These are phyloP conservation scores for Candida tropicalis DNA, from an alignment of 1,139 yeast species.

Conservation along the genomic window DNA sequence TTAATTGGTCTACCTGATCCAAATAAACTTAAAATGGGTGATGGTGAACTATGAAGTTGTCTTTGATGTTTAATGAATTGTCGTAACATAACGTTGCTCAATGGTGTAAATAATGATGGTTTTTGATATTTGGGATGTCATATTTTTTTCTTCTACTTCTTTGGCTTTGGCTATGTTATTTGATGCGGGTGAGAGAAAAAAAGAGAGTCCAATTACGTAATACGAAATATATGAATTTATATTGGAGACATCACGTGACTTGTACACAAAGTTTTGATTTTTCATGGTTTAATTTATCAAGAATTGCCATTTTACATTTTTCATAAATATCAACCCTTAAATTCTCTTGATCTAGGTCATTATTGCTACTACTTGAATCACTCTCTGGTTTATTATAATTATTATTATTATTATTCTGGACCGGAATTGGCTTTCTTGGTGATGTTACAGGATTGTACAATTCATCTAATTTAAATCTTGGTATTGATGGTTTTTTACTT, in stretches of 20 bases:
- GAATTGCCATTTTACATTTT: conserved; percentile 31
- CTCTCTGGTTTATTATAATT: too few relatives aligned
- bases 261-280: conserved; percentile 9
- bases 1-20: conserved; percentile 26
- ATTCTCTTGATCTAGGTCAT: conserved; percentile 8
- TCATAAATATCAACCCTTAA: conserved; percentile 24
- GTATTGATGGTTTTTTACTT: conserved; percentile 26
- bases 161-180: neutral
- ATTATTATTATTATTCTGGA: too few relatives aligned
- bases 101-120: neutral
- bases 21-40: conserved; percentile 18
- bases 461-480: conserved; percentile 26
- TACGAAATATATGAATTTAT: neutral
- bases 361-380: neutral
- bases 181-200: neutral
- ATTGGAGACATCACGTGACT: neutral
- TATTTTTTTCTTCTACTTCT: neutral
- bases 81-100: neutral
- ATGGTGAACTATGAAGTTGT: conserved; percentile 5
- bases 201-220: neutral
- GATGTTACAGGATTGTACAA: conserved; percentile 29
- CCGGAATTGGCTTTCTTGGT: conserved; percentile 12
- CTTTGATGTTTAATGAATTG: neutral
- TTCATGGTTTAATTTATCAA: conserved; percentile 26
- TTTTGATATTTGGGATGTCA: neutral